A percentile compares a stretch with the other conserved stretches of the same genome.
Evolutionary conservation across 169 alveolate genomes (phyloP).

Genomic region (Eimeria sp.): DNA sequence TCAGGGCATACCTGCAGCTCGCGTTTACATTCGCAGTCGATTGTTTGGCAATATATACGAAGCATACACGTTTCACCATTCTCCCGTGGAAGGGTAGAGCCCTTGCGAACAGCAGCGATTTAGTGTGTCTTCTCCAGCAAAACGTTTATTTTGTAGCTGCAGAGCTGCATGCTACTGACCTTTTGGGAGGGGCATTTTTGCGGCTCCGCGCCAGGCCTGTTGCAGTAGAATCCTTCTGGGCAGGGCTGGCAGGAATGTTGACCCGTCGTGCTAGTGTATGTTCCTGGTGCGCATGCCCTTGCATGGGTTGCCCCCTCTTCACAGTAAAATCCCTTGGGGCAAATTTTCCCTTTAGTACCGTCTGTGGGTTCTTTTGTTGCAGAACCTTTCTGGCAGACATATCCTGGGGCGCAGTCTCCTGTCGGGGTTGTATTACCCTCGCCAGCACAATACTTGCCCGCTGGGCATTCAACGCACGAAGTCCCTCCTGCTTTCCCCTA

Average conservation of each 20-base stretch:
- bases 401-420: conserved; percentile 68
- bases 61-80: neutral
- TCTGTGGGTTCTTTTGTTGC: conserved; percentile 2
- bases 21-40: neutral
- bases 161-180: neutral
- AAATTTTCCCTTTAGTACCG: neutral
- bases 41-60: neutral
- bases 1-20: conserved; percentile 75
- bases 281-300: conserved; percentile 60
- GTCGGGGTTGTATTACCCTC: conserved; percentile 57
- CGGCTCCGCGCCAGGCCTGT: conserved; percentile 24
- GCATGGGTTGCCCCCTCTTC: conserved; percentile 73
- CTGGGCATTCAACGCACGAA: conserved; percentile 62
- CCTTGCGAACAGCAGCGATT: neutral
- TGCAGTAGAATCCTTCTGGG: conserved; percentile 73
- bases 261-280: conserved; percentile 49
- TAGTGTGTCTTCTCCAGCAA: neutral
- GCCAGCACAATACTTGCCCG: conserved; percentile 86
- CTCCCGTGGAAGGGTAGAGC: neutral
- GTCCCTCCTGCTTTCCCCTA: conserved; percentile 67
- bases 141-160: neutral
- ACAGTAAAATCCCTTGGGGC: conserved; percentile 57
- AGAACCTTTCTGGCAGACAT: conserved; percentile 36
- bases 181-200: conserved; percentile 13
- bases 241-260: conserved; percentile 67